Base-by-base conservation (phyloP, 176 grass and related monocot genomes). In the Hsuehochloa calcarea region DNA sequence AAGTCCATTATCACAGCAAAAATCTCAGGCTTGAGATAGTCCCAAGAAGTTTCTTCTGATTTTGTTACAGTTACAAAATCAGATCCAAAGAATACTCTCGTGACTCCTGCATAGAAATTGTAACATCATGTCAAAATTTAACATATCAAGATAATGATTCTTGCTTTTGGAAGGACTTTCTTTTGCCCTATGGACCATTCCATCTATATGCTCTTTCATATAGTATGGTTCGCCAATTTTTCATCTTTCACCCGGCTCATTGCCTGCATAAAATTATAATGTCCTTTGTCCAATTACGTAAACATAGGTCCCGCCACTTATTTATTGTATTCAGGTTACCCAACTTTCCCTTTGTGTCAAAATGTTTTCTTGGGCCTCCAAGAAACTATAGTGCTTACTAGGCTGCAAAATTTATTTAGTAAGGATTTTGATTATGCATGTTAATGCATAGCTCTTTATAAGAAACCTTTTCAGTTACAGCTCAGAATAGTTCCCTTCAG, bases 61-160 rank as follows among this genome's bases (percentile, higher is more conserved):
- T 99, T 99, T 64, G 93, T 99, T 55, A 99, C 91, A 74, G 96
- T 99, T 43, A 99, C 81, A 89, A 99, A 99, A 88, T 99, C 96
- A 41, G 93, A 92, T 78, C 91, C 93, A 44, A 92, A 99, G 82
- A 96, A 99, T 50, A 99, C 91, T 68, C 96, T 99, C 43, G 89
- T 94, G 62, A 99, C 88, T 54, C 96, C 96, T 99, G 88, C 80
- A 82, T 39, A 72, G 34, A 76, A 76, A 90, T 39, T 14, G 20
- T 58, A 14, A 77, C 35, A 38, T 47, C 6, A 20, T 68, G 49
- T 62, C 15, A 70, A 77, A 66, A 65, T 61, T 63, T 29, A 68
- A 45, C 8, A 83, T 55, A 64, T 46, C 25, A 56, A 17, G 39
- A 58, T 68, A 40, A 55, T 6, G 22, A 67, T 66, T 78, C 49